Conservation (phyloP, 805 yeast species). For the Lachancea fermentati region DNA sequence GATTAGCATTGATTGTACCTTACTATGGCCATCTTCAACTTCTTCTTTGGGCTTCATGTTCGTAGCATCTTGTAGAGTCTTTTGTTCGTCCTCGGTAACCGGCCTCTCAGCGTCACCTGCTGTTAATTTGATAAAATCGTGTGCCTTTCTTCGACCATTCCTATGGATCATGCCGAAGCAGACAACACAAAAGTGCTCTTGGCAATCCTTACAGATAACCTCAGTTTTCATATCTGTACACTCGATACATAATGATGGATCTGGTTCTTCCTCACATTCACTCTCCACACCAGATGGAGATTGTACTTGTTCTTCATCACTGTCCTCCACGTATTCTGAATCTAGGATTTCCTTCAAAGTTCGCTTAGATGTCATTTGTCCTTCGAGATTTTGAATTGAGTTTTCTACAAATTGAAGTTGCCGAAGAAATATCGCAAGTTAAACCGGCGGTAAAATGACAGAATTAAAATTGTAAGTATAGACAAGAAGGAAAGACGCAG, state of each 20-base stretch:
- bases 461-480: no score
- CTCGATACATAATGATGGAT: slow-evolving; percentile 52
- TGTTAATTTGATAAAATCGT: slow-evolving; percentile 31
- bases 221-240: slow-evolving; percentile 71
- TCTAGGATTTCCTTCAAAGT: slow-evolving; percentile 37
- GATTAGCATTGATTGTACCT: slow-evolving; percentile 6
- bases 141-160: slow-evolving; percentile 55
- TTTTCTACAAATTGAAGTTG: background rate
- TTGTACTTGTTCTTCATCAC: slow-evolving; percentile 22
- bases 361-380: slow-evolving; percentile 17
- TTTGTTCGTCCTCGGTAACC: slow-evolving; percentile 14
- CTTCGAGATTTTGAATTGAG: background rate
- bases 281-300: background rate
- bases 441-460: no score
- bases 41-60: slow-evolving; percentile 12
- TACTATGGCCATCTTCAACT: slow-evolving; percentile 19
- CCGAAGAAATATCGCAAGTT: background rate
- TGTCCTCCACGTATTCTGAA: slow-evolving; percentile 32
- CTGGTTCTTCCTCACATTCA: slow-evolving; percentile 25
- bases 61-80: slow-evolving; percentile 12
- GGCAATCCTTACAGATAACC: slow-evolving; percentile 55
- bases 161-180: slow-evolving; percentile 65
- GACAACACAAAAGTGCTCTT: slow-evolving; percentile 62
- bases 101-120: slow-evolving; percentile 12
- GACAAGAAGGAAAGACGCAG: no score